Base-by-base conservation (phyloP, 2,329 filamentous ascomycete species). In the Periconia sp. region DNA sequence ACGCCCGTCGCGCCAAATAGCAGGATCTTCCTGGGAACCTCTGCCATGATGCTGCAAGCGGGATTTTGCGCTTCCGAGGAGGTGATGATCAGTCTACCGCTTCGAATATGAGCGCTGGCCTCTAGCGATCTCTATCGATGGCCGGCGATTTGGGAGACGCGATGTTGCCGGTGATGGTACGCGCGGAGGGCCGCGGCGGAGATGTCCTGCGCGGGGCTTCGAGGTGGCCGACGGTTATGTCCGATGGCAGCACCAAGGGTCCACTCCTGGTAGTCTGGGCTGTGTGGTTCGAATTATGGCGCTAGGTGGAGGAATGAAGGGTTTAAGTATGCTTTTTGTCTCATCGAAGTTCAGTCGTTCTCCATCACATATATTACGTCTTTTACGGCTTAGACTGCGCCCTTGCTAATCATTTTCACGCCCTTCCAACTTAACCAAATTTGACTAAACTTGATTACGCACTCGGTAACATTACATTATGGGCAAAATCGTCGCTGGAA, bases 1-100 rank as follows among this genome's bases (percentile, higher is more conserved):
- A 73, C 60, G 17, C 78, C 78, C 1, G 79, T 82, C 9, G 75
- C 76, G 15, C 80, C 79, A 50, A 82, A 73, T 15, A 82, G 62
- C 18, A 82, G 69, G 28, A 82, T 67, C 41, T 78, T 77, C 39
- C 64, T 68, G 1, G 61, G 54, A 16, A 36, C 23, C n/a, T n/a
- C 25, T 7, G 37, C 30, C 42, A 45, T 44, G 25, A 26, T 28
- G n/a, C 7, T n/a, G 4, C 7, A 21, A 12, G 13, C 19, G 18
- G 22, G 18, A 21, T 15, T 10, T 7, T 10, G 15, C n/a, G 15
- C 12, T 36, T 26, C 34, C 4, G 21, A 8, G 7, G 10, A 16
- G 5, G 11, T 28, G 22, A 36, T 17, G 34, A 16, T 36, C 34
- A 36, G 34, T 18, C 15, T 12, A 7, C 17, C 5, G 23, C 22